Evolutionary conservation across 2,329 filamentous ascomycete species (phyloP).

Genomic region (Botrytis byssoidea): DNA sequence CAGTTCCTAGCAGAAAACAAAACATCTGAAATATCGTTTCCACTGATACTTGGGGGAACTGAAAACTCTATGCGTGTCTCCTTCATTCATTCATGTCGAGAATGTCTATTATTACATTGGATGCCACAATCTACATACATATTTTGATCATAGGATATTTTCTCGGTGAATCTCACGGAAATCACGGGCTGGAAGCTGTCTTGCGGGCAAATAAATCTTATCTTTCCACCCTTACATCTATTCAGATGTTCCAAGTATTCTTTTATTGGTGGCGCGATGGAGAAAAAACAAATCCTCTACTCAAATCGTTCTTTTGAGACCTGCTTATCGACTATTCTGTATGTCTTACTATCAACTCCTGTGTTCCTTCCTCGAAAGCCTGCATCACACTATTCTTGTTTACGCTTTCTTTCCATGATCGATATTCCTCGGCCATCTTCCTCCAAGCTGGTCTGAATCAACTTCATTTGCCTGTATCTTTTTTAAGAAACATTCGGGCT

Average conservation of each 20-base stretch:
- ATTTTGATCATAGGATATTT: not conserved
- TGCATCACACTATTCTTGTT: not conserved
- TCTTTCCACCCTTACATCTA: conserved; percentile 1
- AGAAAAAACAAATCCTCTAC: not conserved
- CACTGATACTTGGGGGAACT: not conserved
- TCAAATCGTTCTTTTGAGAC: not conserved
- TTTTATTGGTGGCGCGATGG: conserved; percentile 10
- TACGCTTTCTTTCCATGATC: not conserved
- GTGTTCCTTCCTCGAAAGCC: not conserved
- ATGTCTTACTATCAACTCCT: conserved; percentile 6
- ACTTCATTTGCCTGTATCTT: not conserved
- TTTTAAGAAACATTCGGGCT: not conserved
- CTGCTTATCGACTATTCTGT: not conserved
- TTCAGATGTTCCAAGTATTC: not conserved
- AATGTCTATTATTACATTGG: not conserved
- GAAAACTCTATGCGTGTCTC: not conserved
- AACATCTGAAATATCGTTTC: not conserved
- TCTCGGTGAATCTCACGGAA: not conserved
- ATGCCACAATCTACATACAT: not conserved
- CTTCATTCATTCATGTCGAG: not conserved
- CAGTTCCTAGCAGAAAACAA: too few relatives aligned
- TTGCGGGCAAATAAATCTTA: not conserved
- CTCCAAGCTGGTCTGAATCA: conserved; percentile 5
- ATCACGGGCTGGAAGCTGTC: too few relatives aligned
- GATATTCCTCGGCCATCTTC: not conserved